phyloP scores from a whole-genome alignment of 495 filamentous ascomycete species.

The Aspergillus incahuasiensis region DNA sequence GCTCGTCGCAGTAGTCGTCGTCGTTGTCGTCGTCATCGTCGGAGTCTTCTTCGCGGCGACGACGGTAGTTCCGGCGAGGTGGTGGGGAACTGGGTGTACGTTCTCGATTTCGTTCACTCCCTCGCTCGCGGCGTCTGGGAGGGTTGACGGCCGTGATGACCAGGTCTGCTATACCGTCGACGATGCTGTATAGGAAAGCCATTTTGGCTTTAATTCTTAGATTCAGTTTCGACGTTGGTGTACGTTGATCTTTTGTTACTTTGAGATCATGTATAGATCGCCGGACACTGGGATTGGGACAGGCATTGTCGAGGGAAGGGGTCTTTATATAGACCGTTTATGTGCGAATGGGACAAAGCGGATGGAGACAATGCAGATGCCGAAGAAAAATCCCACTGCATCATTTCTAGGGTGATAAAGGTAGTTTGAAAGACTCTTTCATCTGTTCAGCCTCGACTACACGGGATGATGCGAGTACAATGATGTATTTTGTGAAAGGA shows the following conservation, averaged over 20 bases:
- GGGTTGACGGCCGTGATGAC: neutral
- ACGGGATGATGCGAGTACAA: too few species aligned
- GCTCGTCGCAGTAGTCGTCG: neutral
- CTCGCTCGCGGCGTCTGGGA: neutral
- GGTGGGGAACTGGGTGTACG: neutral
- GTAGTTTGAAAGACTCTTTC: too few species aligned
- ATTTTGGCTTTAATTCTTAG: neutral
- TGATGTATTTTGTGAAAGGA: too few species aligned
- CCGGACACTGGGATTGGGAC: neutral
- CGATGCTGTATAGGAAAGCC: neutral
- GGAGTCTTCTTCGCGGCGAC: neutral
- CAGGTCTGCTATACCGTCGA: conserved; percentile 2
- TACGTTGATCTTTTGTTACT: too few species aligned
- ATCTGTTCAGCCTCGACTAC: too few species aligned
- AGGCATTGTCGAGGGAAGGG: neutral
- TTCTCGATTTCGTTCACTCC: neutral
- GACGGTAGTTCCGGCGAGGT: neutral
- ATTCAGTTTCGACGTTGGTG: neutral
- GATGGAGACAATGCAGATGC: neutral
- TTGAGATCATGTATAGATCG: neutral
- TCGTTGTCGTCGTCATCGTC: neutral
- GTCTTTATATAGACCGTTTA: neutral
- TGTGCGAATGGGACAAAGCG: neutral
- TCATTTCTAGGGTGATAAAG: too few species aligned
- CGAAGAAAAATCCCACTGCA: neutral